Conservation (phyloP, 1,139 yeast species). For the Blastobotrys ciferrii region DNA sequence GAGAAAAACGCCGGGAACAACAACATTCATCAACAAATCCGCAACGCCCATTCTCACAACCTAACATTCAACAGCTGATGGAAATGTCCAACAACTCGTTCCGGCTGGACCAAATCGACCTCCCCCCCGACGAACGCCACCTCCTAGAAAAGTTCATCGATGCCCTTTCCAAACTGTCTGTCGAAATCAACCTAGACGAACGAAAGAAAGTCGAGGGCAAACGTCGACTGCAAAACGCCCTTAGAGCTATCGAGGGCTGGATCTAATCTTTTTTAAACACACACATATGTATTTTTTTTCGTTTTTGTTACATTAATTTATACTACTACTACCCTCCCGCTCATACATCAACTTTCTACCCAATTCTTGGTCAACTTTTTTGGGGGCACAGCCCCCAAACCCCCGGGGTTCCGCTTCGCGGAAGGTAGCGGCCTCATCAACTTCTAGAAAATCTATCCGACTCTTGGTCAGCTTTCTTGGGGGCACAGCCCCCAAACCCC, state of each 20-base stretch:
- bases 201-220: constrained; percentile 79
- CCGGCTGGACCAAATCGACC: constrained; percentile 69
- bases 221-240: constrained; percentile 71
- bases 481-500: too few species aligned
- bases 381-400: too few species aligned
- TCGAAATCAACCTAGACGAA: constrained; percentile 85
- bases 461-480: too few species aligned
- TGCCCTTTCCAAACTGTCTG: constrained; percentile 76
- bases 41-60: constrained; percentile 28
- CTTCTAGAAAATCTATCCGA: too few species aligned
- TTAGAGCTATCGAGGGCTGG: constrained; percentile 83
- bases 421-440: too few species aligned
- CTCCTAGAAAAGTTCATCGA: constrained; percentile 82
- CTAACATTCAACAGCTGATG: constrained; percentile 30
- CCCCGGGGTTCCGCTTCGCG: too few species aligned
- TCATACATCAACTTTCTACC: too few species aligned
- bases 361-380: too few species aligned
- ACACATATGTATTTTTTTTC: constrained; percentile 8
- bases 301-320: neutral
- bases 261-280: constrained; percentile 25
- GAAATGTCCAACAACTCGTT: constrained; percentile 27
- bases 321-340: neutral
- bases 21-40: neutral
- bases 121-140: constrained; percentile 75
- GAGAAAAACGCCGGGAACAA: neutral